Percentiles rank a stretch among this genome's conserved stretches.
These are phyloP conservation scores for Candida patagonica DNA, from an alignment of 805 yeast genomes.

Conservation along the genomic window DNA sequence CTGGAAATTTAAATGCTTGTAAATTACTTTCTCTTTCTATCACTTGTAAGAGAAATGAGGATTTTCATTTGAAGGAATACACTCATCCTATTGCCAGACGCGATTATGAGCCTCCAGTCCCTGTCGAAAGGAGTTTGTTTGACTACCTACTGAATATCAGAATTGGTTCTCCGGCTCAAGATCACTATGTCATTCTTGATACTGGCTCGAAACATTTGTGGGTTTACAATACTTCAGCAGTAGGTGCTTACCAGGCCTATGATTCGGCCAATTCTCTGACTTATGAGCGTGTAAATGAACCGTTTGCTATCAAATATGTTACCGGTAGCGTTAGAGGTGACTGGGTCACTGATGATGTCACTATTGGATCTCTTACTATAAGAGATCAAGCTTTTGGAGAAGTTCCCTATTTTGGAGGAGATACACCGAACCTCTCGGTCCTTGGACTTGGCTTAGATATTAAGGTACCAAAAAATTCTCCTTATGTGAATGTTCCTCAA, in stretches of 20 bases:
- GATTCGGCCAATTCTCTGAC: slow-evolving; percentile 14
- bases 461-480: slow-evolving; percentile 21
- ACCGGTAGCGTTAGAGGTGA: slow-evolving; percentile 28
- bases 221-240: slow-evolving; percentile 28
- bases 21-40: too few species aligned
- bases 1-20: too few species aligned
- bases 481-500: slow-evolving; percentile 54
- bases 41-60: too few species aligned
- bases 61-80: too few species aligned
- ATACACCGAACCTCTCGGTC: slow-evolving; percentile 15
- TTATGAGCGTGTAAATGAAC: slow-evolving; percentile 14
- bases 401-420: slow-evolving; percentile 12
- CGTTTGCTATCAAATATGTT: slow-evolving; percentile 3
- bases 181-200: slow-evolving; percentile 47
- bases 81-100: too few species aligned
- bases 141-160: slow-evolving; percentile 24
- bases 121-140: too few species aligned
- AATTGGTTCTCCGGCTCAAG: slow-evolving; percentile 49
- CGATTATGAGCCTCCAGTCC: too few species aligned
- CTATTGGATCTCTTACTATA: slow-evolving; percentile 48
- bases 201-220: slow-evolving; percentile 66
- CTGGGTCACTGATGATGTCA: slow-evolving; percentile 54
- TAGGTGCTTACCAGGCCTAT: too few species aligned
- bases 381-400: slow-evolving; percentile 45
- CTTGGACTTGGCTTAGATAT: slow-evolving; percentile 20